These are phyloP conservation scores for Senecio squalidus DNA, from an alignment of 140 eudicot species.

Conservation along the genomic window DNA sequence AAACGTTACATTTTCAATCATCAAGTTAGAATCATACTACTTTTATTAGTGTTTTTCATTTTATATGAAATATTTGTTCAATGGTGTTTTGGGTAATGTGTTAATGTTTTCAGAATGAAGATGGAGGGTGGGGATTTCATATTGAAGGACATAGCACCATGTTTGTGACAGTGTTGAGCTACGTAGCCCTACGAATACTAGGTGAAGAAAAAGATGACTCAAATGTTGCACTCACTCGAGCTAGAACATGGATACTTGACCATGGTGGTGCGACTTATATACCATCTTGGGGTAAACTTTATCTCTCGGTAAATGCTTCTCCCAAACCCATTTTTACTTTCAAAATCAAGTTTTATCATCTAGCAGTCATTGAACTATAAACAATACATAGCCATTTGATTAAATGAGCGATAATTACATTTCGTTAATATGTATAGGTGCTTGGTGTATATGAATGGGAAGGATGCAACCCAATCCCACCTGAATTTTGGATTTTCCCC, in stretches of 20 bases:
- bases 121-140: conserved; percentile 72
- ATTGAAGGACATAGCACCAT: conserved; percentile 56
- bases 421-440: conserved; percentile 26
- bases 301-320: conserved; percentile 31
- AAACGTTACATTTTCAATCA: conserved; percentile 56
- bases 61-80: too few species aligned
- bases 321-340: not conserved
- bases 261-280: conserved; percentile 49
- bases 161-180: conserved; percentile 54
- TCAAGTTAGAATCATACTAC: conserved; percentile 32
- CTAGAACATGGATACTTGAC: conserved; percentile 43
- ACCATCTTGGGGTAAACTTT: conserved; percentile 58
- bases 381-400: not conserved
- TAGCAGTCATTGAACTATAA: not conserved
- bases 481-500: conserved; percentile 66
- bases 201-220: conserved; percentile 52
- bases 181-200: conserved; percentile 40
- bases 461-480: conserved; percentile 70
- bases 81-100: not conserved
- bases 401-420: too few species aligned
- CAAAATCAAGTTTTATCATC: not conserved
- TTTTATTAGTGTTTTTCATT: not conserved
- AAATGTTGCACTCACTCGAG: conserved; percentile 33
- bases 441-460: conserved; percentile 70
- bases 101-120: conserved; percentile 40